Percentiles rank a stretch among this genome's conserved stretches.
Evolutionary conservation across 192 early-diverging fungal genomes (phyloP).

Genomic region (Umbelopsis sp.): DNA sequence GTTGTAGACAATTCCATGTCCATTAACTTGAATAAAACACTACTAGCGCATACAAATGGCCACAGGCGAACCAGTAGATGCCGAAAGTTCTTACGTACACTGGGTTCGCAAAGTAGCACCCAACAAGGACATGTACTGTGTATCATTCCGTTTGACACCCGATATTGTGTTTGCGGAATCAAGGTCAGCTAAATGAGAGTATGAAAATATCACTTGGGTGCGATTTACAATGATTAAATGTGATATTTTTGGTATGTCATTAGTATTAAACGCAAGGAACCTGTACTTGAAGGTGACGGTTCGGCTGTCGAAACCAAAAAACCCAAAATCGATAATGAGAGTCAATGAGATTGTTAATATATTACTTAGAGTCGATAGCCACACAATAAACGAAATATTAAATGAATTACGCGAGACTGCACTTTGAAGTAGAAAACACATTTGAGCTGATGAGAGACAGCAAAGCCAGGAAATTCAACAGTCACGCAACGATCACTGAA

Average conservation of each 20-base stretch:
- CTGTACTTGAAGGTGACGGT: too few relatives aligned
- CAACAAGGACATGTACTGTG: conserved; percentile 98
- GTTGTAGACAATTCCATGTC: background rate
- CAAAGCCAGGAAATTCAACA: background rate
- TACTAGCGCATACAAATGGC: conserved; percentile 52
- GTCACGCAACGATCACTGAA: background rate
- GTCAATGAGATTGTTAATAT: too few relatives aligned
- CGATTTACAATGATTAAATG: background rate
- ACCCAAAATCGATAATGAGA: too few relatives aligned
- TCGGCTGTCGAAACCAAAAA: too few relatives aligned
- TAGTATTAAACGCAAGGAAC: conserved; percentile 10
- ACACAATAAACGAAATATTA: background rate
- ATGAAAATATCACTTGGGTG: too few relatives aligned
- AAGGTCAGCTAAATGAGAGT: conserved; percentile 31
- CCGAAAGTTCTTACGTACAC: conserved; percentile 50
- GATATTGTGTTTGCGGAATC: conserved; percentile 72
- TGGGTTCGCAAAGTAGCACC: conserved; percentile 96
- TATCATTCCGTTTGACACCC: conserved; percentile 79
- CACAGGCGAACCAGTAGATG: conserved; percentile 54
- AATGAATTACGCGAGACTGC: background rate
- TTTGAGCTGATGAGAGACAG: background rate
- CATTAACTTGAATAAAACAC: background rate
- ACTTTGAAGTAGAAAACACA: background rate
- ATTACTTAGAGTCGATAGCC: background rate
- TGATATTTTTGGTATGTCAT: background rate